phyloP scores from a whole-genome alignment of 2,329 filamentous ascomycete species.

The Byssochlamys sp. region DNA sequence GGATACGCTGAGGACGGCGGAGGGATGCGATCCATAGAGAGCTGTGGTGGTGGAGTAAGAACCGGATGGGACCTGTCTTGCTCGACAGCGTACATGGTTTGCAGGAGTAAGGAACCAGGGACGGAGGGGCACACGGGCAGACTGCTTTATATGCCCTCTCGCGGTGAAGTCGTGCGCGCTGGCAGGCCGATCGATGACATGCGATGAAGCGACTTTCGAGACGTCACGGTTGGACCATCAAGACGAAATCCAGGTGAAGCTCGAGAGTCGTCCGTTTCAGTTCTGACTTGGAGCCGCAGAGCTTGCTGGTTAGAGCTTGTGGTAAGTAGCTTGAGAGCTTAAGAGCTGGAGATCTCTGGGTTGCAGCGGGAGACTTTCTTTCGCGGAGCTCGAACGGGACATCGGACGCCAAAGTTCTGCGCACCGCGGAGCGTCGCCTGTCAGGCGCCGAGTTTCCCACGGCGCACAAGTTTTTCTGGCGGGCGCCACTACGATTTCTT shows the following conservation, averaged over 20 bases:
- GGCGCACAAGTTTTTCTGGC: too few relatives aligned
- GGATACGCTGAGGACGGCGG: conserved; percentile 23
- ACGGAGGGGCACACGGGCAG: conserved; percentile 1
- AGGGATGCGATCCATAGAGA: conserved; percentile 29
- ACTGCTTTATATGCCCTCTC: background rate
- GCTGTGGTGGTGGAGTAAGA: conserved; percentile 23
- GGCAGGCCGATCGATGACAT: background rate
- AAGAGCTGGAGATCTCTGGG: too few relatives aligned
- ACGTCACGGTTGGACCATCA: background rate
- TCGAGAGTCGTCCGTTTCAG: background rate
- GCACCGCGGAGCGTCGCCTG: too few relatives aligned
- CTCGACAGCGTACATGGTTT: conserved; percentile 31
- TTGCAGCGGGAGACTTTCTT: too few relatives aligned
- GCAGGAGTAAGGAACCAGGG: conserved; percentile 16
- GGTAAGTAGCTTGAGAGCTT: too few relatives aligned
- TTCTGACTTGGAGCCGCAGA: background rate
- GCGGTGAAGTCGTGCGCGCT: background rate
- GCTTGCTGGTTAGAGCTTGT: too few relatives aligned
- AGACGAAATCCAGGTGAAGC: background rate
- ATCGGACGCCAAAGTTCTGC: too few relatives aligned
- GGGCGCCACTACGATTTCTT: too few relatives aligned
- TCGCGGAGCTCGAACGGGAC: too few relatives aligned
- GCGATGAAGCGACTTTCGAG: background rate
- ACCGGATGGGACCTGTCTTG: conserved; percentile 27
- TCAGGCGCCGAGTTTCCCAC: too few relatives aligned